Percentiles rank a stretch among this genome's conserved stretches.
phyloP scores from a whole-genome alignment of 75 land plant genomes.

The Pinus albicaulis region DNA sequence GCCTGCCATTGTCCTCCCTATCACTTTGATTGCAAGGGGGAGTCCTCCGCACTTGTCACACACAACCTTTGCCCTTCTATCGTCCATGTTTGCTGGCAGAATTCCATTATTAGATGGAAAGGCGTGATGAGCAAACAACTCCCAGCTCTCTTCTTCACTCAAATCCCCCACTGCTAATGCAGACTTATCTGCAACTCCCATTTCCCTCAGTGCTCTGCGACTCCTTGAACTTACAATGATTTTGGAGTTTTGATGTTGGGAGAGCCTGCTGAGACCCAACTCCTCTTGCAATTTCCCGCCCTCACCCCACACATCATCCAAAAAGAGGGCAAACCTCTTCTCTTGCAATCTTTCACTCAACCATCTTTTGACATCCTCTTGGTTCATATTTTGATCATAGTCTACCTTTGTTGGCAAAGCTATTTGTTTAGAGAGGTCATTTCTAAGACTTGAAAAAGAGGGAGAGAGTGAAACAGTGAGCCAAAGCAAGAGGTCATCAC shows the following conservation, averaged over 20 bases:
- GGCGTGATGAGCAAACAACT: not conserved
- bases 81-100: not conserved
- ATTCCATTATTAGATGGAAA: slow-evolving; percentile 1
- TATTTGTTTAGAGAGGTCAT: not conserved
- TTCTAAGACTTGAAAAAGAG: not conserved
- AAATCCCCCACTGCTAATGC: not conserved
- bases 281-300: not conserved
- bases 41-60: not conserved
- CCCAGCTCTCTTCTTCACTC: not conserved
- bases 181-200: not conserved
- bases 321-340: not conserved
- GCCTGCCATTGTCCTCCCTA: not conserved
- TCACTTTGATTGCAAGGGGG: not conserved
- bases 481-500: not conserved
- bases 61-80: not conserved
- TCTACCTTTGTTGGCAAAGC: not conserved
- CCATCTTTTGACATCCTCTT: not conserved
- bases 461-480: not conserved
- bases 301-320: slow-evolving; percentile 2
- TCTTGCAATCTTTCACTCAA: not conserved
- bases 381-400: not conserved
- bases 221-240: not conserved
- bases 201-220: not conserved
- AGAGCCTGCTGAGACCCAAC: not conserved
- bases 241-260: not conserved